Evolutionary conservation across 202 grass and related monocot genomes (phyloP), one percentile per base, ranked within the genome.

Genomic region (Sporobolus alterniflorus): DNA sequence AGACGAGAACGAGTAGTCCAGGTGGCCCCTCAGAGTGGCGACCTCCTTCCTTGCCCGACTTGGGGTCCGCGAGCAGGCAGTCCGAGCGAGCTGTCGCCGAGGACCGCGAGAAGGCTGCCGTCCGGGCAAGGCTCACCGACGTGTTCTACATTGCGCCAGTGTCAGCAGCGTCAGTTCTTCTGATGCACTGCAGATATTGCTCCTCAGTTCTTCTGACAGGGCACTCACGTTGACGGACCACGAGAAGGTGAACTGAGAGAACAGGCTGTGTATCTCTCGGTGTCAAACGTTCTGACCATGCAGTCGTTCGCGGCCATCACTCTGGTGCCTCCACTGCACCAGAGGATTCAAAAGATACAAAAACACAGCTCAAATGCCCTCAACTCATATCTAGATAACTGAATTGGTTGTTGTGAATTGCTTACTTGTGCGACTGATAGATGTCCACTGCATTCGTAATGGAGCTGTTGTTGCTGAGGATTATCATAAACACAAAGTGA

Each of bases 181-280:
- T n/a, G n/a, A n/a, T n/a, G n/a, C n/a, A n/a, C n/a, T n/a, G n/a
- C n/a, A n/a, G n/a, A n/a, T n/a, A n/a, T n/a, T n/a, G n/a, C n/a
- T n/a, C n/a, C n/a, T n/a, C n/a, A n/a, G n/a, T n/a, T n/a, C n/a
- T n/a, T n/a, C 22, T 43, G 2, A 64, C 83, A 32, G 8, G 2
- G 10, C 64, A 90, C 96, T 88, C 80, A 98, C 93, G 67, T 98
- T 96, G 79, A 98, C 89, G 1, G 93, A 90, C 96, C 96, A 98
- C 4, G 85, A 74, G 63, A 92, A 92, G 5, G 85, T 62, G 39
- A 93, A 77, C 10, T 65, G 57, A 21, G 49, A 30, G 4, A 96
- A 43, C 2, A 91, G 84, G 65, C 39, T 71, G 50, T 47, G 50
- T 47, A 95, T 32, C 46, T 83, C 51, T 94, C 93, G 0, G 76